A percentile compares a stretch with the other conserved stretches of the same genome.
These are phyloP conservation scores for Akanthomyces muscarius DNA, from an alignment of 2,329 filamentous ascomycete genomes.

Conservation along the genomic window DNA sequence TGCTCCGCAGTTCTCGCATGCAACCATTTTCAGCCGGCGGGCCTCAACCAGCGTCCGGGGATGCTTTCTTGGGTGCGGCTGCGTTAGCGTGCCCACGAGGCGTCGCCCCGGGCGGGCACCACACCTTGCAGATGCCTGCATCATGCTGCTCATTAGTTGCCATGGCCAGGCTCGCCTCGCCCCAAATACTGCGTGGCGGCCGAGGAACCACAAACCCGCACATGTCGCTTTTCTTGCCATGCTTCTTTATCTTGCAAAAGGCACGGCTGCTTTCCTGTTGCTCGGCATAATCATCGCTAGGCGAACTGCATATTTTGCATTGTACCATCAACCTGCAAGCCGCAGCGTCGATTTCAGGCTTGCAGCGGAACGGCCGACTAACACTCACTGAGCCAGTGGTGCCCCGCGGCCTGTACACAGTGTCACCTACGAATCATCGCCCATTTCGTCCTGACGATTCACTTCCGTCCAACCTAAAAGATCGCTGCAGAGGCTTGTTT, in stretches of 20 bases:
- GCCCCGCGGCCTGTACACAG: background rate
- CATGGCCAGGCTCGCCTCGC: background rate
- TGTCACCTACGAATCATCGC: background rate
- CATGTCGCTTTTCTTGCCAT: background rate
- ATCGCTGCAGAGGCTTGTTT: background rate
- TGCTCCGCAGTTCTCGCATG: background rate
- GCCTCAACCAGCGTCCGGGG: background rate
- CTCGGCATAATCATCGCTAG: background rate
- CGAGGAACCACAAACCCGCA: background rate
- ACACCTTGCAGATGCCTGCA: constrained; percentile 1
- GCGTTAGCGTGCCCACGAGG: constrained; percentile 16
- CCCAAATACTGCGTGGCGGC: constrained; percentile 11
- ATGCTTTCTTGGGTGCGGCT: constrained; percentile 7
- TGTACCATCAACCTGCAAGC: background rate
- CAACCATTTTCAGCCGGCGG: constrained; percentile 2
- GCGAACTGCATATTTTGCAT: background rate
- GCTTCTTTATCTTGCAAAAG: background rate
- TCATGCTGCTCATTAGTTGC: background rate
- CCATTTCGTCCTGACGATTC: background rate
- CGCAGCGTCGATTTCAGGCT: background rate
- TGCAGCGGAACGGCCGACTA: background rate
- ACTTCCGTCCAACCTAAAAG: background rate
- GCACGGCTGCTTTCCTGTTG: background rate
- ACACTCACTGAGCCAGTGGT: background rate
- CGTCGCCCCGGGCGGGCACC: constrained; percentile 6